Base-by-base conservation (phyloP, 306 rosid genomes). In the Herpetospermum pedunculosum region DNA sequence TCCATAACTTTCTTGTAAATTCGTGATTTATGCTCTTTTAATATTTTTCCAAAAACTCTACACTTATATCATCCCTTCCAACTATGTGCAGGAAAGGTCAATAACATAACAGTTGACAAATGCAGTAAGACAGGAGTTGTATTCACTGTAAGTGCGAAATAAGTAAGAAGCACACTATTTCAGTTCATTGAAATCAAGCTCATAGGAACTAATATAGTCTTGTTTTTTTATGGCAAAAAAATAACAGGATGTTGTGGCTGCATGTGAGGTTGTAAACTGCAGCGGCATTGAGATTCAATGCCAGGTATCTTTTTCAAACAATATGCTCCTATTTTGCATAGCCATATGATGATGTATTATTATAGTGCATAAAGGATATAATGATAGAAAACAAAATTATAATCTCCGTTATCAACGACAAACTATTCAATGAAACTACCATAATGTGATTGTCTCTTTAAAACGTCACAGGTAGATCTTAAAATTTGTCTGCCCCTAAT, bases 171-270 rank as follows among this genome's bases (percentile, higher is more conserved):
- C 65, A 63, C 43, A 46, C 53, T 53, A 38, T 8, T 77, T 76
- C 57, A n/a, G 5, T 60, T 16, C 49, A 35, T 10, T 37, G 16
- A 37, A 38, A 14, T 12, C 32, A 40, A 53, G 29, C 64, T 35
- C 35, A 8, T 13, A 26, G 12, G 8, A 72, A 40, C 59, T 49
- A 13, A 35, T 37, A 2, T 52, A 13, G 63, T 16, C 71, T 84
- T 69, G 74, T 75, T 63, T 72, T 35, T 55, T 53, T 55, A 29
- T 59, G 73, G 38, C 15, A 54, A 76, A 62, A n/a, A 70, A 28
- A 60, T 81, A 77, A 82, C 83, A 94, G 99, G 97, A 94, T 84
- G 99, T 91, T 73, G 99, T 94, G 79, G 97, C 99, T 79, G 99
- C 99, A 76, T 94, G 64, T 89, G 99, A 94, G 84, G 75, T 94